Base-by-base conservation (phyloP, 768 basidiomycete genomes). In the Pisolithus orientalis region DNA sequence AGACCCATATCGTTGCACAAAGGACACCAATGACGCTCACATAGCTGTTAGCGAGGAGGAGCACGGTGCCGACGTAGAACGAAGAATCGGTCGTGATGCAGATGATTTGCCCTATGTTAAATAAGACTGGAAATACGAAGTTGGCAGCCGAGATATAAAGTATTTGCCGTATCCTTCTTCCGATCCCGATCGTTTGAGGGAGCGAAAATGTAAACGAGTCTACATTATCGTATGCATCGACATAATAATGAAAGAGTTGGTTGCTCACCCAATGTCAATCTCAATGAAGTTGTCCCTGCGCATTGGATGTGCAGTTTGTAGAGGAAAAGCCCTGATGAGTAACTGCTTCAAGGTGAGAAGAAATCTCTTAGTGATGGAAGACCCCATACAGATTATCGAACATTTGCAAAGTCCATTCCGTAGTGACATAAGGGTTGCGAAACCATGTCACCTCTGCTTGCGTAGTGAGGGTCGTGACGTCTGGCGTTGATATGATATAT, bases 121-220 rank as follows among this genome's bases (percentile, higher is more conserved):
- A 62, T 25, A 72, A 47, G 17, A 65, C 61, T 11, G 72, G 73
- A 54, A 73, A 67, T 34, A 73, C 62, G 58, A 73, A 73, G 53
- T 72, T 73, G 1, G 67, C 62, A 6, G 63, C 49, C 0, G 71
- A 66, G 50, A 75, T 70, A 37, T 62, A 62, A 57, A 73, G 72
- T 8, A 73, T 57, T 25, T 58, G 63, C n/a, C 59, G 64, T 29
- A 72, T 44, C 27, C 66, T 62, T 1, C 59, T 49, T 29, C 62
- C 51, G 28, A 65, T 45, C 34, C 47, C 29, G 28, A 28, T 28
- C 6, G 29, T n/a, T 29, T 29, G 24, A n/a, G 44, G 44, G 29
- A 45, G 14, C 44, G 44, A 31, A 10, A 14, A 24, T 38, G 3
- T 21, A 25, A 25, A 29, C 9, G 28, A 45, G 44, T 21, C 27